These are phyloP conservation scores for Citrus cavaleriei DNA, from an alignment of 345 rosid species.

Conservation along the genomic window DNA sequence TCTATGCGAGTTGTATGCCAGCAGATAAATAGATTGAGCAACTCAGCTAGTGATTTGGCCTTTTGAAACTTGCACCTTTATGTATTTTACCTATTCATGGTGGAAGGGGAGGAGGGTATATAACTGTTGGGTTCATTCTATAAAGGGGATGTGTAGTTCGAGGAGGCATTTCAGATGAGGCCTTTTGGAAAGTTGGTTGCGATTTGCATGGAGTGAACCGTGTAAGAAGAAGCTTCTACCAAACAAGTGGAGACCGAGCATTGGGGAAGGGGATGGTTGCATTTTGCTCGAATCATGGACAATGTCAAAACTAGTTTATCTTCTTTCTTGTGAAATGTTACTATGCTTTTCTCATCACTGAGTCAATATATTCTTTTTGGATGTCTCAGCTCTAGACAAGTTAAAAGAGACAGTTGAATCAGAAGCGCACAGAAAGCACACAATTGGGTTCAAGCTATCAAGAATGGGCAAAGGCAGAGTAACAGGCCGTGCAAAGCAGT, in stretches of 20 bases:
- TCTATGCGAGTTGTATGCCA: background rate
- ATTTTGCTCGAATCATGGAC: background rate
- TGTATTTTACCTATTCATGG: background rate
- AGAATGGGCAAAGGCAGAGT: constrained; percentile 26
- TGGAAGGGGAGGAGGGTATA: background rate
- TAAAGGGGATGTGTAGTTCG: background rate
- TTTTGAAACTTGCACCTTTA: background rate
- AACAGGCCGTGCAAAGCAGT: constrained; percentile 9
- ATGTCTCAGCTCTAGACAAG: constrained; percentile 61
- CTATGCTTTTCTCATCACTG: background rate
- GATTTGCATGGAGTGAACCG: background rate
- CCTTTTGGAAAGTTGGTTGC: background rate
- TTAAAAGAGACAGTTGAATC: constrained; percentile 65
- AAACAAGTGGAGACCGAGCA: background rate
- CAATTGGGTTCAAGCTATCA: constrained; percentile 39
- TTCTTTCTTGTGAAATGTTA: background rate
- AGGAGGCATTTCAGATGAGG: background rate
- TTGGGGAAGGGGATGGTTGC: background rate
- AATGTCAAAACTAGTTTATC: background rate
- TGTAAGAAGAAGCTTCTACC: background rate
- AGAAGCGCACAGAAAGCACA: constrained; percentile 58
- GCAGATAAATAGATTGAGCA: background rate
- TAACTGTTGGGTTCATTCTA: background rate
- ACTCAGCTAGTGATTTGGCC: background rate
- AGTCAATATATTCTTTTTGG: constrained; percentile 7